Evolutionary conservation across 176 grass and related monocot species (phyloP).

Genomic region (Musa itinerans): DNA sequence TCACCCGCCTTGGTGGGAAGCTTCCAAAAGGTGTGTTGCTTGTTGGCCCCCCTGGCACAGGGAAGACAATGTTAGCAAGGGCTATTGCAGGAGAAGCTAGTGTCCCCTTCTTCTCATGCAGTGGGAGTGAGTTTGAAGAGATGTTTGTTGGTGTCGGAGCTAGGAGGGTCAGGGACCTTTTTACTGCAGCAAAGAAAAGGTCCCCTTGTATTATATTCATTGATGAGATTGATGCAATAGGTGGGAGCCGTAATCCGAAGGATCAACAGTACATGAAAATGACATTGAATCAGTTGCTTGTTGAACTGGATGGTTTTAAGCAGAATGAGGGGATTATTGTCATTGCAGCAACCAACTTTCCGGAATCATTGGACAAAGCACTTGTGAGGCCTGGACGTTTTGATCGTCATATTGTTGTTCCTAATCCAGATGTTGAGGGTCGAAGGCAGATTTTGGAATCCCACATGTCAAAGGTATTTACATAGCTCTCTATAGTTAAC

Average conservation of each 20-base stretch:
- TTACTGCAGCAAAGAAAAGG: slow-evolving; percentile 74
- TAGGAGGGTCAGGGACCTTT: slow-evolving; percentile 81
- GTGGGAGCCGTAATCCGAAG: slow-evolving; percentile 90
- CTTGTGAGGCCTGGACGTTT: slow-evolving; percentile 90
- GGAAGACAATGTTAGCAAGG: slow-evolving; percentile 95
- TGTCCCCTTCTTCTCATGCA: slow-evolving; percentile 97
- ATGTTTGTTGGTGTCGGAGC: slow-evolving; percentile 96
- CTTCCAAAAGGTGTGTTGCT: slow-evolving; percentile 95
- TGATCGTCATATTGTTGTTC: slow-evolving; percentile 85
- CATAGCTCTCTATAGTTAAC: neutral
- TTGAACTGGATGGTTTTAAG: slow-evolving; percentile 97
- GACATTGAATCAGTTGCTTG: slow-evolving; percentile 91
- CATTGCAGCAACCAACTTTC: slow-evolving; percentile 93
- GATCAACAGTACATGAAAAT: slow-evolving; percentile 97
- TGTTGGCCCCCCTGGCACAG: slow-evolving; percentile 91
- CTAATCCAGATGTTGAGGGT: slow-evolving; percentile 92
- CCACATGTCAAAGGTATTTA: slow-evolving; percentile 83
- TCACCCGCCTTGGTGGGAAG: slow-evolving; percentile 91
- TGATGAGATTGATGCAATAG: slow-evolving; percentile 93
- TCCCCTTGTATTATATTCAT: slow-evolving; percentile 97
- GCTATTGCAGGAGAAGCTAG: slow-evolving; percentile 92
- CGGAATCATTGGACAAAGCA: slow-evolving; percentile 78
- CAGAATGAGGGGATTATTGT: slow-evolving; percentile 94
- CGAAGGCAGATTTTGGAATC: slow-evolving; percentile 73
- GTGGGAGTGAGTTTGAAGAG: slow-evolving; percentile 93